Conservation (phyloP, 1,139 yeast genomes). For the Arxiozyma slooffiae region DNA sequence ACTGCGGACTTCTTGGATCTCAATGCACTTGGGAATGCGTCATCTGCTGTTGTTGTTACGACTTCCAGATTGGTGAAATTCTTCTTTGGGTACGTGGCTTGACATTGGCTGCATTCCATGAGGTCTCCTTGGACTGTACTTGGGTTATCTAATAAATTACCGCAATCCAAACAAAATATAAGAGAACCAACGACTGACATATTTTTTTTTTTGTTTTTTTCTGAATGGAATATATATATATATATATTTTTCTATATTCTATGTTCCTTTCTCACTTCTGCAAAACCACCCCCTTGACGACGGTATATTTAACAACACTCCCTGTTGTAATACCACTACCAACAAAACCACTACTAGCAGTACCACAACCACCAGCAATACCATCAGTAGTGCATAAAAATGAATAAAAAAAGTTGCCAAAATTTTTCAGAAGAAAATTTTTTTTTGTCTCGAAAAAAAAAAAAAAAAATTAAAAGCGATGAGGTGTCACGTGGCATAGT, state of each 20-base stretch:
- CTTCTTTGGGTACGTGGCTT: conserved; percentile 44
- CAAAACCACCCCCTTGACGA: no score
- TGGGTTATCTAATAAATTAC: conserved; percentile 63
- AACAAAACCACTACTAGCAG: no score
- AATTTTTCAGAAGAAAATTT: not conserved
- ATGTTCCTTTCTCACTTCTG: no score
- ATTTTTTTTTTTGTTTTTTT: not conserved
- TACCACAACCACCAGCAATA: not conserved
- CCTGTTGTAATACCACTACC: no score
- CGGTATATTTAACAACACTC: no score
- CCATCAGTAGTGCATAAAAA: not conserved
- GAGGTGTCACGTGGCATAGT: conserved; percentile 1
- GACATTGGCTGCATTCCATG: conserved; percentile 61
- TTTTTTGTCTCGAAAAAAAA: not conserved
- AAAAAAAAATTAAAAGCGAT: not conserved
- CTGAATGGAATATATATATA: not conserved
- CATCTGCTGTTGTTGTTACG: conserved; percentile 69
- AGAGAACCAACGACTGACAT: conserved; percentile 95
- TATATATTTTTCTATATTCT: not conserved
- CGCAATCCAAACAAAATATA: conserved; percentile 90
- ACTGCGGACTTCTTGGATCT: conserved; percentile 80
- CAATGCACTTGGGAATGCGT: conserved; percentile 85
- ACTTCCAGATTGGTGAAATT: conserved; percentile 74
- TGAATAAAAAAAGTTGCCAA: no score
- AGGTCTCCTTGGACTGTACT: conserved; percentile 41